Conservation (phyloP, 331 rosid genomes). For the Acacia pycnantha region DNA sequence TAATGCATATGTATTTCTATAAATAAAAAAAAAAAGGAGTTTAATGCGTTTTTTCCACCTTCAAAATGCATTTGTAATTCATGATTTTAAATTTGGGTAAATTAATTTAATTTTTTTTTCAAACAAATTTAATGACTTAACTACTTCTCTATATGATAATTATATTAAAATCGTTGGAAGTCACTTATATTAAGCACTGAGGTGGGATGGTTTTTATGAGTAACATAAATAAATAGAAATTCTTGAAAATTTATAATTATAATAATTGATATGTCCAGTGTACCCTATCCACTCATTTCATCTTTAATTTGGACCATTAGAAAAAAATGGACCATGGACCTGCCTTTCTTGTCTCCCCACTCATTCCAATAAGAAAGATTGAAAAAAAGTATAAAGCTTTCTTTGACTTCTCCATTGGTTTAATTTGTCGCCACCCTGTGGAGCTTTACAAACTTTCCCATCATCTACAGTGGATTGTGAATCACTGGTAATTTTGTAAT, state of each 20-base stretch:
- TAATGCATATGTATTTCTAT: no score
- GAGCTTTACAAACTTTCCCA: background rate
- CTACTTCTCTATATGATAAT: no score
- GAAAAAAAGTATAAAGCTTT: background rate
- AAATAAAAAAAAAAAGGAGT: no score
- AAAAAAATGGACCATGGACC: constrained; percentile 11
- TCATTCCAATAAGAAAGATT: constrained; percentile 3
- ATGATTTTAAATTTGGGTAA: no score
- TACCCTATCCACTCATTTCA: constrained; percentile 10
- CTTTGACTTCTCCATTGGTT: background rate
- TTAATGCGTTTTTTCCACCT: no score
- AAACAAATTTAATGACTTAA: no score
- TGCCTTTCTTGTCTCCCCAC: constrained; percentile 20
- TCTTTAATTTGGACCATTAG: constrained; percentile 22
- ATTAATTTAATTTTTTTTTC: no score
- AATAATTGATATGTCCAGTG: background rate
- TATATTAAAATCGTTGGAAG: no score
- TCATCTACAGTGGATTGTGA: background rate
- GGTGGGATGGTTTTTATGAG: no score
- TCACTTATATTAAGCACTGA: no score
- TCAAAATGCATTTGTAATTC: no score
- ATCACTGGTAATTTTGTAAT: background rate
- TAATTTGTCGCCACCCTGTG: background rate
- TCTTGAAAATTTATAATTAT: background rate
- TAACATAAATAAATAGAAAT: background rate